Evolutionary conservation across 441 rosid species (phyloP), one percentile per base, ranked within the genome.

Genomic region (Arabidopsis hybrid): DNA sequence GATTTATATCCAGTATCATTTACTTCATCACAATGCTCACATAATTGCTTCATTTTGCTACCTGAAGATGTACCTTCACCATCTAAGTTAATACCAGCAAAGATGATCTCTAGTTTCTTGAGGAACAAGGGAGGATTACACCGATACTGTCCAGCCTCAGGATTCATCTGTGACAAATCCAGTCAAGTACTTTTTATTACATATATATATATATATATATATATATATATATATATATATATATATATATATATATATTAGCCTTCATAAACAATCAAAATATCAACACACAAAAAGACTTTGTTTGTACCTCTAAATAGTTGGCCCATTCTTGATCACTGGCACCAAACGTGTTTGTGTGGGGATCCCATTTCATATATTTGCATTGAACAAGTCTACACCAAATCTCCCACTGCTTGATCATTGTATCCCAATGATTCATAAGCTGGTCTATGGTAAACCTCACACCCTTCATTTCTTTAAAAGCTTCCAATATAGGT

Each of bases 371-470:
- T 60, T 84, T 84, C 89, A 85, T 77, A 51, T 40, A 18, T 58
- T 21, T 53, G 38, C 76, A 75, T 9, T 63, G 60, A 49, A 65
- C 64, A 46, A 84, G 82, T 47, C 65, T 80, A 72, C 78, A 72
- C 87, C 87, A 83, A 31, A 76, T 69, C 34, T 79, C 82, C 87
- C 89, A 83, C 38, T 80, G 87, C 55, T 80, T 81, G 18, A 60
- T 67, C 73, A 76, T 80, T 52, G 70, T 60, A 74, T 78, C 84
- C 86, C 84, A 80, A n/a, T 80, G 87, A 61, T 79, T 83, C 72
- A 74, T 83, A 35, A 85, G 64, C 70, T 85, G 79, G 59, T 73
- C 80, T 51, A 70, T 76, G 53, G 74, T 77, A 40, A 72, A 83
- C 16, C 42, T 69, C 5, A 71, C 21, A 0, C 85, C 85, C 1